These are phyloP conservation scores for Isatis tinctoria DNA, from an alignment of 345 rosid genomes.

Conservation along the genomic window DNA sequence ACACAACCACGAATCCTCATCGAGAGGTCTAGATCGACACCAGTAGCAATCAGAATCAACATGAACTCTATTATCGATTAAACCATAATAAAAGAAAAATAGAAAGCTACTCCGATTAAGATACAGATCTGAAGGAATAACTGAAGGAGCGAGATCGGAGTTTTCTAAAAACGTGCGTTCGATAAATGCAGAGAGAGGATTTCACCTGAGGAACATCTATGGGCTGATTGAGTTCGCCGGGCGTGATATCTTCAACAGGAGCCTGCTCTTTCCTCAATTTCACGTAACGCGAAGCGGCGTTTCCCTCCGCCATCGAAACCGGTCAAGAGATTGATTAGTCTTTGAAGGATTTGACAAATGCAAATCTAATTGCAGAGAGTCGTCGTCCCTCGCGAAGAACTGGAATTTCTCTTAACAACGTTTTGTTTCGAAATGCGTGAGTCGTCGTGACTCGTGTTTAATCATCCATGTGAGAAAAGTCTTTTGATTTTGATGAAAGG, in stretches of 20 bases:
- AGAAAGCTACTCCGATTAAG: background rate
- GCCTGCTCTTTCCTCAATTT: conserved; percentile 59
- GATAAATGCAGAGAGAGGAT: conserved; percentile 7
- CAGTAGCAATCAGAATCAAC: background rate
- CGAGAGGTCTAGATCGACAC: background rate
- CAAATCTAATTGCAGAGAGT: background rate
- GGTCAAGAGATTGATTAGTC: conserved; percentile 5
- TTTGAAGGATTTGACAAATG: background rate
- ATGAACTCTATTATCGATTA: background rate
- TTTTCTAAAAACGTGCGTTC: background rate
- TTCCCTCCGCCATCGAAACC: conserved; percentile 53
- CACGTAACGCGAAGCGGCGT: conserved; percentile 59
- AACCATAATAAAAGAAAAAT: background rate
- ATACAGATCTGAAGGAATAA: conserved; percentile 24
- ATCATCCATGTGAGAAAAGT: background rate
- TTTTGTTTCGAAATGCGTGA: conserved; percentile 20
- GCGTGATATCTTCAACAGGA: conserved; percentile 60
- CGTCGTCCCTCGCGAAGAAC: background rate
- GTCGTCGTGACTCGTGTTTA: conserved; percentile 6
- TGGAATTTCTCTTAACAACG: background rate
- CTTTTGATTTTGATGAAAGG: background rate
- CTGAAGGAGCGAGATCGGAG: conserved; percentile 1
- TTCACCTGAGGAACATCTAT: conserved; percentile 72
- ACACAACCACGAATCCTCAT: background rate
- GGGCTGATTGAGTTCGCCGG: conserved; percentile 98